Base-by-base conservation (phyloP, 805 yeast species). In the Ogataea degrootiae region DNA sequence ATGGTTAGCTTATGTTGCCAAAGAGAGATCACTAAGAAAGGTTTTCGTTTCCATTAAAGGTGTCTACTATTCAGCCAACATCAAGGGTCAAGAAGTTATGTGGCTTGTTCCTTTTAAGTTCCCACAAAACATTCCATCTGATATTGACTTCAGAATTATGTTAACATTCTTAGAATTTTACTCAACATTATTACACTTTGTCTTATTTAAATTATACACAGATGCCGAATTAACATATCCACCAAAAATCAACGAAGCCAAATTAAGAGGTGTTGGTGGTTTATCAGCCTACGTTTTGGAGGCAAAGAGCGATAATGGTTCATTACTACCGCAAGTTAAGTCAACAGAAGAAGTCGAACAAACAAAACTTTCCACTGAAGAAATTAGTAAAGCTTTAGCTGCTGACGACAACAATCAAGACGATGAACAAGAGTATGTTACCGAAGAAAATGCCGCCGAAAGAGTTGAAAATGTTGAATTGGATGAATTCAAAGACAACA, bases 31-130 rank as follows among this genome's bases (percentile, higher is more conserved):
- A 34, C 70, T 94, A 56, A 80, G 83, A 57, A 94, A 92, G 67
- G 96, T 90, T 15, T 94, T 94, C 71, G 97, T 94, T 36, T 86
- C 96, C 42, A 92, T 94, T 63, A 94, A 94, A 69, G 99, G 99
- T 72, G 95, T 92, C 16, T 94, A 94, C 69, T 94, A 92, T 65
- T 89, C 90, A 66, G 98, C 97, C 34, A 79, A 66, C 52, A 82
- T 94, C 41, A 83, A 79, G 66, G 99, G 99, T 56, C 96, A 90
- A 68, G 96, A 88, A 56, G 77, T 94, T 41, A 80, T 92, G 70
- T 94, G 99, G 99, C 80, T 94, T 50, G 96, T 89, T 41, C 99
- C 99, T 22, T 94, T 85, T 78, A 94, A 90, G 69, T 94, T 91
- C 74, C 97, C 99, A 17, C 96, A 92, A 67, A 87, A 87, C 67